phyloP scores from a whole-genome alignment of 2,329 filamentous ascomycete genomes.

The Byssothecium circinans region DNA sequence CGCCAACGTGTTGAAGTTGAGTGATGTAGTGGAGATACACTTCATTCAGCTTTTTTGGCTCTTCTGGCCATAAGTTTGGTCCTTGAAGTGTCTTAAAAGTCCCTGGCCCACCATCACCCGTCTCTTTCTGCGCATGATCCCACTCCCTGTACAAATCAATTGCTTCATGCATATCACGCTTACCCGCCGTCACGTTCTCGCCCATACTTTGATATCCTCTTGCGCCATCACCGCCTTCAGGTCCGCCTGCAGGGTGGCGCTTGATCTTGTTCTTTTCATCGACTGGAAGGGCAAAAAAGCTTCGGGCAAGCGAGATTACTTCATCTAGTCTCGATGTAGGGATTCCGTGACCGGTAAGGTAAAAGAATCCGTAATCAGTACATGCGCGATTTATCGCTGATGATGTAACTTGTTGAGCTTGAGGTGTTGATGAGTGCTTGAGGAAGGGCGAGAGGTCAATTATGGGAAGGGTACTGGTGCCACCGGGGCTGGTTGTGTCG shows the following conservation, averaged over 20 bases:
- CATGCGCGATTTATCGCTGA: conserved; percentile 42
- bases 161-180: conserved; percentile 43
- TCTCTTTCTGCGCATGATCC: conserved; percentile 25
- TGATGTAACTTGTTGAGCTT: conserved; percentile 26
- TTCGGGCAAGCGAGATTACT: conserved; percentile 35
- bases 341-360: conserved; percentile 48
- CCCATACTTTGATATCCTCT: conserved; percentile 43
- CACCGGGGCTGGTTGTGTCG: too few species aligned
- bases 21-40: conserved; percentile 39
- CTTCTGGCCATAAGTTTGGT: conserved; percentile 47
- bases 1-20: conserved; percentile 32
- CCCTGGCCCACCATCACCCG: conserved; percentile 17
- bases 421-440: conserved; percentile 14
- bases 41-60: conserved; percentile 28
- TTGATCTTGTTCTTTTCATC: conserved; percentile 39
- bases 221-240: conserved; percentile 40
- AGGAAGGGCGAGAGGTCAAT: conserved; percentile 48
- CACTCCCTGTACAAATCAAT: conserved; percentile 46
- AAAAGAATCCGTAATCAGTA: conserved; percentile 47
- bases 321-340: conserved; percentile 25
- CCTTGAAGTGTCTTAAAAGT: conserved; percentile 43
- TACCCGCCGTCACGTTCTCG: conserved; percentile 41
- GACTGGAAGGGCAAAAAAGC: conserved; percentile 37
- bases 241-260: conserved; percentile 35
- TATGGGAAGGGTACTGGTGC: conserved; percentile 34